Evolutionary conservation across 1,284 basidiomycete genomes (phyloP).

Genomic region (Pisolithus thermaeus): DNA sequence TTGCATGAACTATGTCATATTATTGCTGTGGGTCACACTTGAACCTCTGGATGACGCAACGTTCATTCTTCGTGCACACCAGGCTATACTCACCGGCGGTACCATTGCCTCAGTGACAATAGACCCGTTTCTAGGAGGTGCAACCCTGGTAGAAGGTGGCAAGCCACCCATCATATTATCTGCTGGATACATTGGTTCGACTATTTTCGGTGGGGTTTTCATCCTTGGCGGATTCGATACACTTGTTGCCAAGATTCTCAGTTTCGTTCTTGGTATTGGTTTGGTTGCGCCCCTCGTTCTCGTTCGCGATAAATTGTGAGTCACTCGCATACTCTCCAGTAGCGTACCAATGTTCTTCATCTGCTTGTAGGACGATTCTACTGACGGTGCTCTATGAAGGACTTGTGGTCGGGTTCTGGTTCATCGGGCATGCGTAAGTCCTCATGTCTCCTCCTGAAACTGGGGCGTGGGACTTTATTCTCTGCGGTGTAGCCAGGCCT

Average conservation of each 20-base stretch:
- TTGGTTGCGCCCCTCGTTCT: conserved; percentile 67
- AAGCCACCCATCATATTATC: conserved; percentile 62
- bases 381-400: conserved; percentile 70
- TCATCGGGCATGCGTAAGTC: conserved; percentile 72
- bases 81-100: conserved; percentile 76
- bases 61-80: background rate
- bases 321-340: conserved; percentile 9
- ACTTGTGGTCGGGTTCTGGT: conserved; percentile 78
- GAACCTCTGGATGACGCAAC: too few species aligned
- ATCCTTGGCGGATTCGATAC: conserved; percentile 75
- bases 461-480: conserved; percentile 3
- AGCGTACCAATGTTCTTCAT: conserved; percentile 9
- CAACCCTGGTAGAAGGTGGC: conserved; percentile 71
- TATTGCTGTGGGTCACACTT: conserved; percentile 46
- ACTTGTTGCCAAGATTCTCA: conserved; percentile 74
- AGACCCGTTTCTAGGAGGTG: conserved; percentile 76
- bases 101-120: conserved; percentile 71
- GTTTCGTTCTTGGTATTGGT: conserved; percentile 74
- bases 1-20: conserved; percentile 84
- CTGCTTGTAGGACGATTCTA: conserved; percentile 59
- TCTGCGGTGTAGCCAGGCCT: conserved; percentile 38
- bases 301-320: conserved; percentile 78
- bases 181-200: conserved; percentile 75
- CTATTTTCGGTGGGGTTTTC: conserved; percentile 72
- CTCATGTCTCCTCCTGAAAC: conserved; percentile 16